phyloP scores from a whole-genome alignment of 495 filamentous ascomycete species.

The Penicillium robsamsonii region DNA sequence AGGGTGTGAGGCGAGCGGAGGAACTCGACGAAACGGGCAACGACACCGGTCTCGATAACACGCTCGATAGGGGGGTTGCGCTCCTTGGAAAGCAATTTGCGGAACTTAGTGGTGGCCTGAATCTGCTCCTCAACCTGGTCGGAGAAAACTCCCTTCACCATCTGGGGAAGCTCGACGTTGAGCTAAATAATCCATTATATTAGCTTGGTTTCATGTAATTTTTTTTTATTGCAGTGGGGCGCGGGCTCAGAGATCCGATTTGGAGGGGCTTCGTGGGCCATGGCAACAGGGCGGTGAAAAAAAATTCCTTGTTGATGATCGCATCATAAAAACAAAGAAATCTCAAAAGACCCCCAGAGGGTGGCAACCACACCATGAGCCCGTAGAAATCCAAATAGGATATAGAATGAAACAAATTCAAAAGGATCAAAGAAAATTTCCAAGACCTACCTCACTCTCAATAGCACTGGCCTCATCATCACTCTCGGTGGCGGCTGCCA shows the following conservation, averaged over 20 bases:
- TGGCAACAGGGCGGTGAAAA: slow-evolving; percentile 45
- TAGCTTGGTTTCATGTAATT: slow-evolving; percentile 28
- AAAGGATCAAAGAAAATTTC: slow-evolving; percentile 9
- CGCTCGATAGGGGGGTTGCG: slow-evolving; percentile 98
- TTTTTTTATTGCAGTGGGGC: slow-evolving; percentile 20
- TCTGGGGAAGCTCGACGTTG: slow-evolving; percentile 94
- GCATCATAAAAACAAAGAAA: slow-evolving; percentile 31
- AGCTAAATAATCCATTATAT: slow-evolving; percentile 59
- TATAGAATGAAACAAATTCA: slow-evolving; percentile 15
- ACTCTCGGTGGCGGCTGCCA: slow-evolving; percentile 88
- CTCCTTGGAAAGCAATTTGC: slow-evolving; percentile 97
- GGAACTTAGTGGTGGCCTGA: slow-evolving; percentile 97
- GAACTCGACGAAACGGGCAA: slow-evolving; percentile 96
- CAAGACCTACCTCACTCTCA: slow-evolving; percentile 85
- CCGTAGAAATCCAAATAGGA: slow-evolving; percentile 2
- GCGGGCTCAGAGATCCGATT: slow-evolving; percentile 18
- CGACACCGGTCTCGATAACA: slow-evolving; percentile 98
- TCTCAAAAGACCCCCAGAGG: slow-evolving; percentile 9
- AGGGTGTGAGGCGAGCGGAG: slow-evolving; percentile 97
- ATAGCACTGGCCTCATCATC: slow-evolving; percentile 94
- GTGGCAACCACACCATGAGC: slow-evolving; percentile 8
- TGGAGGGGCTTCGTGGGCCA: slow-evolving; percentile 31
- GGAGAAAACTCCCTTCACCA: slow-evolving; percentile 97
- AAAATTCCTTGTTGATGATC: slow-evolving; percentile 37
- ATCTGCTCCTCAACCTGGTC: slow-evolving; percentile 98